Evolutionary conservation across 208 protist species (phyloP).

Genomic region (Trypanosoma conorhini): DNA sequence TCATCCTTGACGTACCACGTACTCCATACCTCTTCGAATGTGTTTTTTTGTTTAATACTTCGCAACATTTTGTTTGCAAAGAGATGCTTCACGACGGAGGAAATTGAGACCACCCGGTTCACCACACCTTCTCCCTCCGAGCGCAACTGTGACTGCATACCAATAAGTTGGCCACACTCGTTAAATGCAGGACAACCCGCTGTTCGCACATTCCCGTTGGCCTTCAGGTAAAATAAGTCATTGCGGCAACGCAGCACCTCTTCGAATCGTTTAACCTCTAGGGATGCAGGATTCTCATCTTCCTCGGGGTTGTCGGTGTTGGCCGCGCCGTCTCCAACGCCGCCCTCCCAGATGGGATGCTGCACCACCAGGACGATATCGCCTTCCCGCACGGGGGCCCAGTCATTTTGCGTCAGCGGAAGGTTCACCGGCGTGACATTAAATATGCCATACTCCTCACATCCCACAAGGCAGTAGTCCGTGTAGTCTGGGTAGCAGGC

Average conservation of each 20-base stretch:
- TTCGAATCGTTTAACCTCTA: constrained; percentile 87
- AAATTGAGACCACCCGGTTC: constrained; percentile 78
- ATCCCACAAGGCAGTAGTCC: constrained; percentile 91
- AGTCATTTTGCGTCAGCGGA: constrained; percentile 69
- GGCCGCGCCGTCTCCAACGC: not conserved
- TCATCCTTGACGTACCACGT: constrained; percentile 87
- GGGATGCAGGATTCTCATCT: constrained; percentile 12
- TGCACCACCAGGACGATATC: constrained; percentile 87
- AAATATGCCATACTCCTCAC: constrained; percentile 63
- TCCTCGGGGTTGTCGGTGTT: constrained; percentile 4
- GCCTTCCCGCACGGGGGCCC: constrained; percentile 74
- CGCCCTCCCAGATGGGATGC: constrained; percentile 59
- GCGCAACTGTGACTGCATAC: constrained; percentile 81
- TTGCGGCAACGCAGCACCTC: constrained; percentile 76
- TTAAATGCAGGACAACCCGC: constrained; percentile 91
- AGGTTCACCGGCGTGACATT: constrained; percentile 79
- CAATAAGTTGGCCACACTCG: constrained; percentile 78
- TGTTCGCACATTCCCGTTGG: constrained; percentile 55
- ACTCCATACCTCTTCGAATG: constrained; percentile 84
- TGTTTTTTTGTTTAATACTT: constrained; percentile 56
- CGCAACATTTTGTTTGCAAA: constrained; percentile 86
- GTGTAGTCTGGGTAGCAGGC: constrained; percentile 83
- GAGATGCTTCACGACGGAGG: constrained; percentile 88
- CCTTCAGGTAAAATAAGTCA: constrained; percentile 78
- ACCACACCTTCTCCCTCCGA: constrained; percentile 69